Evolutionary conservation across 2,329 filamentous ascomycete species (phyloP).

Genomic region (Nectriaceae sp.): DNA sequence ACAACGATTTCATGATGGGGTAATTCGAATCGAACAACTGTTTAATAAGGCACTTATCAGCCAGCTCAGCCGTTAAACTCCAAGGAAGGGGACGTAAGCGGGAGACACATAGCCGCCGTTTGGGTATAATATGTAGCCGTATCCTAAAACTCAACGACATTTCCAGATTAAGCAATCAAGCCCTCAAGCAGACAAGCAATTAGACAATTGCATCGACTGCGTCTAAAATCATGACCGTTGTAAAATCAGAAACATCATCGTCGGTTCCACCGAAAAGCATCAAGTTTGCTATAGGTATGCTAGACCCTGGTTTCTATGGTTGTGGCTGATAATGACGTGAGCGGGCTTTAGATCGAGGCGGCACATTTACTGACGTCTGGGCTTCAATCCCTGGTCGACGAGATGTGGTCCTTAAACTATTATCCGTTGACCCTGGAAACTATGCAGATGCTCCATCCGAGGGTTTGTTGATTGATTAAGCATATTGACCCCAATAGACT

Average conservation of each 20-base stretch:
- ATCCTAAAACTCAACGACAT: not conserved
- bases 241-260: not conserved
- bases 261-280: not conserved
- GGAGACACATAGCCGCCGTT: no score
- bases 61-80: no score
- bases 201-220: not conserved
- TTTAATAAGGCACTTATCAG: no score
- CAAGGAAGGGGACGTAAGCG: no score
- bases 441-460: constrained; percentile 74
- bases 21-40: not conserved
- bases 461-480: constrained; percentile 30
- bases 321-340: no score
- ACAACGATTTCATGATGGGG: not conserved
- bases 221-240: not conserved
- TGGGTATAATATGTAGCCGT: not conserved
- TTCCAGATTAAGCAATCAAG: no score
- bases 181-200: no score
- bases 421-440: constrained; percentile 63
- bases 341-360: constrained; percentile 10
- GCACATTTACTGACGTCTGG: constrained; percentile 15
- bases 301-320: no score
- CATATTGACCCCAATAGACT: constrained; percentile 28
- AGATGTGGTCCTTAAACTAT: constrained; percentile 12
- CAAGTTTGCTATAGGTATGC: not conserved
- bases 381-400: constrained; percentile 8